Evolutionary conservation across 202 grass and related monocot genomes (phyloP).

Genomic region (Cymbopogon flexuosus): DNA sequence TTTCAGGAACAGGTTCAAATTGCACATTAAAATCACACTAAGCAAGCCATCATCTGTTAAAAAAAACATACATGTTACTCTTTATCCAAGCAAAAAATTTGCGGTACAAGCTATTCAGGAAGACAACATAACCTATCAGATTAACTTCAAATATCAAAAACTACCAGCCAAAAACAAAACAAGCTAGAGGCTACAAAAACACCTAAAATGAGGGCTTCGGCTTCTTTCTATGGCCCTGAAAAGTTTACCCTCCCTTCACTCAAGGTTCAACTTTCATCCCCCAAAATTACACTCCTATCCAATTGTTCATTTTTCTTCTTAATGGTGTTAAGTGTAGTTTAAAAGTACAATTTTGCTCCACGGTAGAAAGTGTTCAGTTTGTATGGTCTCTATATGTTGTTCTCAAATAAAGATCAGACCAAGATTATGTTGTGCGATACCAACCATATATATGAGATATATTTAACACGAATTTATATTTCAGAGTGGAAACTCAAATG

Average conservation of each 20-base stretch:
- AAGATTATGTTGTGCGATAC: not conserved
- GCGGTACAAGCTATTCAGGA: not conserved
- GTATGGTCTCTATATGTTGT: not conserved
- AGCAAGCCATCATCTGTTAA: not conserved
- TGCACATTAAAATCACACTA: not conserved
- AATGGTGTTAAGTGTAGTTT: not conserved
- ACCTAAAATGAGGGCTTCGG: too few species aligned
- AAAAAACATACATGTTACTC: constrained; percentile 3
- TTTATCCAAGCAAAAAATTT: not conserved
- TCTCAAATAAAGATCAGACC: not conserved
- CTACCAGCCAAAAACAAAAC: constrained; percentile 14
- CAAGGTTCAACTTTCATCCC: not conserved
- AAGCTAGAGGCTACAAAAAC: not conserved
- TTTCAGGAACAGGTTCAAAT: constrained; percentile 1
- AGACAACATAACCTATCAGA: not conserved
- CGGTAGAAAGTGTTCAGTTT: not conserved
- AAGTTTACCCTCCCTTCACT: not conserved
- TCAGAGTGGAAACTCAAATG: not conserved
- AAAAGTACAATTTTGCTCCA: not conserved
- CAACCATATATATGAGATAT: not conserved
- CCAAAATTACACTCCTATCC: not conserved
- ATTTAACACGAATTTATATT: not conserved
- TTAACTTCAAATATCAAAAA: not conserved
- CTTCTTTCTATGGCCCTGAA: not conserved
- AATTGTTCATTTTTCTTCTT: not conserved